A percentile compares a stretch with the other conserved stretches of the same genome.
These are phyloP conservation scores for Tillandsia fasciculata DNA, from an alignment of 176 grass and related monocot genomes.

Conservation along the genomic window DNA sequence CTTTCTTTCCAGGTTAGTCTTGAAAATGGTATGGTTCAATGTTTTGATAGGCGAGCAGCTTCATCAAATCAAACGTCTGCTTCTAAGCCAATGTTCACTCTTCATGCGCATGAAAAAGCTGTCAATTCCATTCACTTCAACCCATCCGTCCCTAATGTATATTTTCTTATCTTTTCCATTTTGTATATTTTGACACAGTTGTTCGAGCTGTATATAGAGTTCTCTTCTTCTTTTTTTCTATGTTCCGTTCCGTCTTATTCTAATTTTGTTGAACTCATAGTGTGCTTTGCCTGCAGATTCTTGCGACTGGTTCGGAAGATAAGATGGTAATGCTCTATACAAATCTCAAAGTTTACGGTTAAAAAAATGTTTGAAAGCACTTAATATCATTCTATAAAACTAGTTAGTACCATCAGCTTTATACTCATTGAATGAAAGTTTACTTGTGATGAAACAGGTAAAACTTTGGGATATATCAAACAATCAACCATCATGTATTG, in stretches of 20 bases:
- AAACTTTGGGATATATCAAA: conserved; percentile 71
- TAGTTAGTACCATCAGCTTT: not conserved
- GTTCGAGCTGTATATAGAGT: not conserved
- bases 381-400: not conserved
- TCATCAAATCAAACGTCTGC: no score
- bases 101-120: no score
- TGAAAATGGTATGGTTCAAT: no score
- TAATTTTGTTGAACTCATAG: no score
- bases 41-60: no score
- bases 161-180: conserved; percentile 2
- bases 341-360: no score
- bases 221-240: no score
- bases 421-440: not conserved
- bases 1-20: no score
- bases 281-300: conserved; percentile 45
- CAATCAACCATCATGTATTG: conserved; percentile 43
- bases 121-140: conserved; percentile 37
- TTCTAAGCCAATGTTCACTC: no score
- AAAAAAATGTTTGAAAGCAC: no score
- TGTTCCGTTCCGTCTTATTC: no score
- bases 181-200: not conserved
- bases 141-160: conserved; percentile 39
- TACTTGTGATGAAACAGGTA: conserved; percentile 30
- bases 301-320: conserved; percentile 57
- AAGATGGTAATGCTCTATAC: conserved; percentile 29